Base-by-base conservation (phyloP, 2,329 filamentous ascomycete genomes). In the Aspergillus cejpii region DNA sequence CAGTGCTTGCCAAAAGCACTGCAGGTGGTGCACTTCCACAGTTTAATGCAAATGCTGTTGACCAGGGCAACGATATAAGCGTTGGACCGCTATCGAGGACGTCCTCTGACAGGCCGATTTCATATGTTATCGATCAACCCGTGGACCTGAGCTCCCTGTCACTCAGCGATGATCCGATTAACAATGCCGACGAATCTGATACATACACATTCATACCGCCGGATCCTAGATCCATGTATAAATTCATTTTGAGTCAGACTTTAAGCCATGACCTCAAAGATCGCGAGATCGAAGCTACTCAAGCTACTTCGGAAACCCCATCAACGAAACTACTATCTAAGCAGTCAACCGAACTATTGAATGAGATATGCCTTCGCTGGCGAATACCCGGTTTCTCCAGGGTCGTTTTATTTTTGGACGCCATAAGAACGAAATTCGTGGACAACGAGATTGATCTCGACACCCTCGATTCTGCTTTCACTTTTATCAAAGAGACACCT, bases 141-240 rank as follows among this genome's bases (percentile, higher is more conserved):
- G 73, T 87, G 41, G 75, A 69, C 47, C 47, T 69, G 12, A 75
- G 79, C 48, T 76, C 78, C 11, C 72, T 92, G 50, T 82, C 80
- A 21, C 66, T 88, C 23, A 76, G 66, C 37, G 73, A 77, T 41
- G 61, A 69, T 24, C 65, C 66, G 43, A 67, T 63, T 36, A 65
- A 56, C 20, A 61, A 65, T 12, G 54, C 63, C 11, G 69, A 74
- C 37, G 61, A 69, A 34, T 68, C 71, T 38, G 70, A 81, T 38
- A 77, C 83, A 39, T 97, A 91, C 64, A 92, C 85, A 1, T 98
- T 91, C 62, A 94, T 95, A 47, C 92, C 92, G 24, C 74, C 84
- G 26, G 87, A 96, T 53, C 79, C 91, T 23, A 80, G 90, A 56
- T 77, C 81, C 6, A 90, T 85, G 62, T 95, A 94, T 69, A 85